These are phyloP conservation scores for Leptographium radiaticola DNA, from an alignment of 2,329 filamentous ascomycete genomes.

Conservation along the genomic window DNA sequence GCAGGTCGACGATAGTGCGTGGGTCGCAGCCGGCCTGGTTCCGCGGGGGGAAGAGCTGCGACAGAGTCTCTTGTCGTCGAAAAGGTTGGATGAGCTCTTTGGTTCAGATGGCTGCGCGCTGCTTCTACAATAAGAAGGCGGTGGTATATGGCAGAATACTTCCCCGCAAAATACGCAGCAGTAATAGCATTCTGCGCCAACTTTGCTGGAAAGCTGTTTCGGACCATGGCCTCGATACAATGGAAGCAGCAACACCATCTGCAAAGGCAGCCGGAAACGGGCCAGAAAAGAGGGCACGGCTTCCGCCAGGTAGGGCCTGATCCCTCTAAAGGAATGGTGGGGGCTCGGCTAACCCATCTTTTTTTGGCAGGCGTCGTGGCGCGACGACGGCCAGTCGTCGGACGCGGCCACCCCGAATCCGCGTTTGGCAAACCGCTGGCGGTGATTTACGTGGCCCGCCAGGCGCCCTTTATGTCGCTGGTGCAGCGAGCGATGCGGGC, in stretches of 20 bases:
- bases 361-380: not conserved
- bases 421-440: not conserved
- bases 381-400: conserved; percentile 5
- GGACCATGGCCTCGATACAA: too few species aligned
- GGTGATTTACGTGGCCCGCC: conserved; percentile 49
- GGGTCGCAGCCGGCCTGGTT: not conserved
- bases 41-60: not conserved
- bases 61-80: too few species aligned
- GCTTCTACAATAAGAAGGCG: not conserved
- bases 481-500: conserved; percentile 52
- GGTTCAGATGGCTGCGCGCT: not conserved
- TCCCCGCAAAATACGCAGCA: not conserved
- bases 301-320: too few species aligned
- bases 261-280: not conserved
- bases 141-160: not conserved
- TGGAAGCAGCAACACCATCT: not conserved
- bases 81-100: not conserved
- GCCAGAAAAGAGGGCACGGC: too few species aligned
- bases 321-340: too few species aligned
- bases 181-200: not conserved
- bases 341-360: not conserved
- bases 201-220: too few species aligned
- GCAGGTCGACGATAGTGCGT: not conserved
- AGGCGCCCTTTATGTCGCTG: conserved; percentile 54
- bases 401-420: not conserved